Base-by-base conservation (phyloP, 257 asterid genomes). In the Plantago elongata region DNA sequence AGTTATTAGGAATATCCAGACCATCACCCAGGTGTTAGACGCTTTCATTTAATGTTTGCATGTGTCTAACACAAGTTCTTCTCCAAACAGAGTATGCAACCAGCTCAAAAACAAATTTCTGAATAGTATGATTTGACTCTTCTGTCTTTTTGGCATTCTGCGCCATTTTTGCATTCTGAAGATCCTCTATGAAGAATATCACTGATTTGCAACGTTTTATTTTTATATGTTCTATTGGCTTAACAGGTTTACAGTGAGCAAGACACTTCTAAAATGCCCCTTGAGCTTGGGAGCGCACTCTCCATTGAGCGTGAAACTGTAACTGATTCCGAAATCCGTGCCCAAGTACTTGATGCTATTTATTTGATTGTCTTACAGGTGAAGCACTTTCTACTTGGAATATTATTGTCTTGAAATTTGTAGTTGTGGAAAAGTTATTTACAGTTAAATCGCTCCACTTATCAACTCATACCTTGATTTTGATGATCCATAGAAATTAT, bases 181-280 rank as follows among this genome's bases (percentile, higher is more conserved):
- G 59, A 54, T 18, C 38, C 59, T 27, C 13, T 11, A 54, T 9
- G 14, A 54, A 27, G 42, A 27, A 54, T 18, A 10, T 18, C 9
- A 5, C 34, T 54, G 59, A 1, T 11, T 54, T 27, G 34, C 16
- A 27, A 54, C 4, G 13, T 27, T 4, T 17, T 34, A 4, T 38
- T 16, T 34, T 7, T 34, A 34, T 61, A 11, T 15, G 11, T 22
- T 64, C n/a, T 45, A 38, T 38, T 63, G 29, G 63, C 68, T 34
- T 34, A 55, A 73, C 84, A 91, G 98, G 73, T 90, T 64, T 90
- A 88, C 58, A 75, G 70, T 55, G 75, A 80, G 78, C 79, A 81
- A 77, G 96, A 93, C 67, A 76, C 87, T 4, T 75, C 87, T 56
- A 93, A 93, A 76, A 93, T 93, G 99, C 99, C 99, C 18, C 95